Evolutionary conservation across 495 filamentous ascomycete genomes (phyloP).

Genomic region (Podospora australis): DNA sequence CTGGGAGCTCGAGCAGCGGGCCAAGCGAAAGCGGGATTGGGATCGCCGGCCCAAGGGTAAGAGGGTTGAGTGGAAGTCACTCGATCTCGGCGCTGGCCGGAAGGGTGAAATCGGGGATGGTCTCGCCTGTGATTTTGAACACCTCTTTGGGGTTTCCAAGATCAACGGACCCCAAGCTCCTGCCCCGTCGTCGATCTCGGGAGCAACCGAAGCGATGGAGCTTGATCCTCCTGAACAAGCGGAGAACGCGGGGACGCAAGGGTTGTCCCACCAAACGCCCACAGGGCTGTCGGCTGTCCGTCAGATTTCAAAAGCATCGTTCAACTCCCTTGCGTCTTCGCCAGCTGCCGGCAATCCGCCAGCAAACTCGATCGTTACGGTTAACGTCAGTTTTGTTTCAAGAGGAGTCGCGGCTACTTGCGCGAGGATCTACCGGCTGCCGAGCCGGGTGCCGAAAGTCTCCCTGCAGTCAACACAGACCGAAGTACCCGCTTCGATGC

Average conservation of each 20-base stretch:
- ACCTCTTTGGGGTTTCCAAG: slow-evolving; percentile 38
- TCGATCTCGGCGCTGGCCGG: slow-evolving; percentile 65
- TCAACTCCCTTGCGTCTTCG: slow-evolving; percentile 18
- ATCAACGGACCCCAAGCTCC: background rate
- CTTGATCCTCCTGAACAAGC: slow-evolving; percentile 12
- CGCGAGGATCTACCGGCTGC: slow-evolving; percentile 45
- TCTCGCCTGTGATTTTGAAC: slow-evolving; percentile 84
- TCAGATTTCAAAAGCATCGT: slow-evolving; percentile 25
- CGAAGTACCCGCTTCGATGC: slow-evolving; percentile 35
- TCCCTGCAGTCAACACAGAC: slow-evolving; percentile 24
- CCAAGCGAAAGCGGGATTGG: slow-evolving; percentile 60
- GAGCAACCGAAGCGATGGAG: slow-evolving; percentile 20
- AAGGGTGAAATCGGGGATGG: slow-evolving; percentile 82
- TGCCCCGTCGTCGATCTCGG: slow-evolving; percentile 5
- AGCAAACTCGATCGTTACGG: slow-evolving; percentile 24
- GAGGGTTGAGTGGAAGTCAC: slow-evolving; percentile 63
- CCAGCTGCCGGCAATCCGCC: slow-evolving; percentile 11
- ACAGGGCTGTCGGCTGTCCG: slow-evolving; percentile 16
- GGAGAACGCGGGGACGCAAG: background rate
- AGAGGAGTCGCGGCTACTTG: slow-evolving; percentile 36
- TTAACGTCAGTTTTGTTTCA: slow-evolving; percentile 29
- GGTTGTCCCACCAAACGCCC: background rate
- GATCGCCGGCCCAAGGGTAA: slow-evolving; percentile 76
- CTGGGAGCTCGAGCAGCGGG: slow-evolving; percentile 66
- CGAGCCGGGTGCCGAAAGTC: slow-evolving; percentile 11